These are phyloP conservation scores for Solanum pinnatisectum DNA, from an alignment of 257 asterid genomes.

Conservation along the genomic window DNA sequence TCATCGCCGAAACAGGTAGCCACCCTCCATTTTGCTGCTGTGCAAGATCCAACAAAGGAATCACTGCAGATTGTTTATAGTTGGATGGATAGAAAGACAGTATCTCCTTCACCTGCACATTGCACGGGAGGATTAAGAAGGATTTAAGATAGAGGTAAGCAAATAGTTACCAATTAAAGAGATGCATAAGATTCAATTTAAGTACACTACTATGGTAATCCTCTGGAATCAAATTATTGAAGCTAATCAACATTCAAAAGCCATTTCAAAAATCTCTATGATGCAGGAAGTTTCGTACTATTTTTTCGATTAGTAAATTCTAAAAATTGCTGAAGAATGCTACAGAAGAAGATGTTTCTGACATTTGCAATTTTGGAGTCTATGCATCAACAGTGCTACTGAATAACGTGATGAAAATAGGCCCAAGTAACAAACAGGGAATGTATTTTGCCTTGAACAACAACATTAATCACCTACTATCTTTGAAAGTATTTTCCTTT, in stretches of 20 bases:
- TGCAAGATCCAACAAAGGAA: slow-evolving; percentile 95
- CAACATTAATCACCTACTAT: not conserved
- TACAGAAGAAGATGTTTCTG: not conserved
- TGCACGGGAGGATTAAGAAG: not conserved
- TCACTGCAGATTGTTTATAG: slow-evolving; percentile 93
- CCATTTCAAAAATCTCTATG: not conserved
- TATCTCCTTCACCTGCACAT: slow-evolving; percentile 71
- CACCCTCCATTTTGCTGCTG: slow-evolving; percentile 98
- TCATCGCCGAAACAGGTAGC: slow-evolving; percentile 99
- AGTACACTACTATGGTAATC: not conserved
- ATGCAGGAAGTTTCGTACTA: not conserved
- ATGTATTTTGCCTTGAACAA: not conserved
- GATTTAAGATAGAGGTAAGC: not conserved
- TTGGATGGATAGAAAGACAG: slow-evolving; percentile 86
- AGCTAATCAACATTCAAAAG: not conserved
- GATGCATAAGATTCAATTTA: not conserved
- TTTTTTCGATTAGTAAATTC: not conserved
- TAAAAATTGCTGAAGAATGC: not conserved
- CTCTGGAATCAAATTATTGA: not conserved
- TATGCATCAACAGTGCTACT: not conserved
- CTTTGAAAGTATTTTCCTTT: not conserved
- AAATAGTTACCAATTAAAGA: not conserved
- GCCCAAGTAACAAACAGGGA: not conserved
- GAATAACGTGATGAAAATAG: not conserved
- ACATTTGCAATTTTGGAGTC: not conserved